Evolutionary conservation across 139 green algal species (phyloP).

Genomic region (Zygnema cylindricum): DNA sequence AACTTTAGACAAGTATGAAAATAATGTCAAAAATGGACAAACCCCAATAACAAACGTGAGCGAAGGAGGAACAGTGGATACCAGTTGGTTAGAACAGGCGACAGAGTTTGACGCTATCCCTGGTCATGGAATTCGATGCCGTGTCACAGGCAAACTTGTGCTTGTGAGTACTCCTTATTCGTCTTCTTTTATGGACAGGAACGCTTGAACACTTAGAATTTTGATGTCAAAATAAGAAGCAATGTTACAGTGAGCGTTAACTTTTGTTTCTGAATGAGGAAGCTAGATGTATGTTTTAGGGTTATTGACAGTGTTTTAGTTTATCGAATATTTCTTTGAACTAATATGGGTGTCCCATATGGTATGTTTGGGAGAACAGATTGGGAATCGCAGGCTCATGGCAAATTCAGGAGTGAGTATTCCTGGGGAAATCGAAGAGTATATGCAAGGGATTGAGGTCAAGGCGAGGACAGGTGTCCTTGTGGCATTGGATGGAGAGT

Average conservation of each 20-base stretch:
- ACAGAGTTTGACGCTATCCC: constrained; percentile 46
- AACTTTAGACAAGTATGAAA: too few species aligned
- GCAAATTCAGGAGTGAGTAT: constrained; percentile 43
- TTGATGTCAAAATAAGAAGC: too few species aligned
- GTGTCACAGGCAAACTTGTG: constrained; percentile 41
- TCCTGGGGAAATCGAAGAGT: not conserved
- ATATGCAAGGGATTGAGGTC: constrained; percentile 57
- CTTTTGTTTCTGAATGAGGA: too few species aligned
- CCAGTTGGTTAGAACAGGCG: constrained; percentile 38
- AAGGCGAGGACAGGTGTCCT: constrained; percentile 76
- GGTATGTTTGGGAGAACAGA: not conserved
- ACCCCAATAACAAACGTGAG: not conserved
- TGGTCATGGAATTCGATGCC: constrained; percentile 57
- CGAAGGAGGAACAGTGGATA: not conserved
- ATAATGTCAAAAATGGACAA: too few species aligned
- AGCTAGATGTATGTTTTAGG: too few species aligned
- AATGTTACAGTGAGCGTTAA: too few species aligned
- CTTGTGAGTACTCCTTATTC: too few species aligned
- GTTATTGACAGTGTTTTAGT: too few species aligned
- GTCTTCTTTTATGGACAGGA: too few species aligned
- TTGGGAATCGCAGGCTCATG: constrained; percentile 62
- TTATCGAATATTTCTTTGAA: too few species aligned
- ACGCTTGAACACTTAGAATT: too few species aligned
- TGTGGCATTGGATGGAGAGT: constrained; percentile 67
- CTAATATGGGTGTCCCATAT: not conserved